Conservation (phyloP, 108 stramenopile genomes). For the Nitzschia putrida region DNA sequence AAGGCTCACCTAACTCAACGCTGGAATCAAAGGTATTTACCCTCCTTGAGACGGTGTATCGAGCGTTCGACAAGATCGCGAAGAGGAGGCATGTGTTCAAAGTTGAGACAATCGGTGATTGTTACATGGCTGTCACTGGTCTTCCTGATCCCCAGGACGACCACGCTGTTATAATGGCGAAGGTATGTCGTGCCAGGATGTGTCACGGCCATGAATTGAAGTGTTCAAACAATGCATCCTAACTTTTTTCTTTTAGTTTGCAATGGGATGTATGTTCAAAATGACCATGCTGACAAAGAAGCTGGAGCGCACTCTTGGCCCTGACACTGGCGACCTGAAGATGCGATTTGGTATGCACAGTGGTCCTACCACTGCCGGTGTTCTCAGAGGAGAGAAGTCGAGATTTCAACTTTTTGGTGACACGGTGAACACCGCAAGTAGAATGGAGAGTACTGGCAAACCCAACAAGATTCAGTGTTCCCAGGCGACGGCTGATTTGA, state of each 20-base stretch:
- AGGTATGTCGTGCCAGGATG: background rate
- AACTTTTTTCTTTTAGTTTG: conserved; percentile 26
- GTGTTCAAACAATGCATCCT: background rate
- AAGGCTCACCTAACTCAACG: background rate
- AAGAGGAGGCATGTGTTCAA: conserved; percentile 44
- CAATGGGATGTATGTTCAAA: conserved; percentile 33
- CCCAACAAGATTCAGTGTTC: conserved; percentile 4
- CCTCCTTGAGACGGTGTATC: conserved; percentile 35
- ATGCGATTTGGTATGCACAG: conserved; percentile 52
- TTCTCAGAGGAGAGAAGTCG: conserved; percentile 49
- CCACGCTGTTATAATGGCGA: conserved; percentile 14
- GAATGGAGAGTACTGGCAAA: conserved; percentile 19
- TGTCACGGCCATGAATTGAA: background rate
- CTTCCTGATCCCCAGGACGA: conserved; percentile 35
- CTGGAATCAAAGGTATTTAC: conserved; percentile 37
- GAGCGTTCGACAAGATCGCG: conserved; percentile 36
- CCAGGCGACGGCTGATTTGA: conserved; percentile 8
- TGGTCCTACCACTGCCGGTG: conserved; percentile 50
- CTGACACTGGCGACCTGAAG: conserved; percentile 28
- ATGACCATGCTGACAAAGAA: conserved; percentile 17
- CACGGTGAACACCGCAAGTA: conserved; percentile 30
- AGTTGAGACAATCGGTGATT: conserved; percentile 56
- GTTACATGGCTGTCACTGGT: conserved; percentile 56
- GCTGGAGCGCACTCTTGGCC: conserved; percentile 23
- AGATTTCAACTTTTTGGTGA: conserved; percentile 63